Evolutionary conservation across 495 filamentous ascomycete species (phyloP).

Genomic region (Oleoguttula mirabilis): DNA sequence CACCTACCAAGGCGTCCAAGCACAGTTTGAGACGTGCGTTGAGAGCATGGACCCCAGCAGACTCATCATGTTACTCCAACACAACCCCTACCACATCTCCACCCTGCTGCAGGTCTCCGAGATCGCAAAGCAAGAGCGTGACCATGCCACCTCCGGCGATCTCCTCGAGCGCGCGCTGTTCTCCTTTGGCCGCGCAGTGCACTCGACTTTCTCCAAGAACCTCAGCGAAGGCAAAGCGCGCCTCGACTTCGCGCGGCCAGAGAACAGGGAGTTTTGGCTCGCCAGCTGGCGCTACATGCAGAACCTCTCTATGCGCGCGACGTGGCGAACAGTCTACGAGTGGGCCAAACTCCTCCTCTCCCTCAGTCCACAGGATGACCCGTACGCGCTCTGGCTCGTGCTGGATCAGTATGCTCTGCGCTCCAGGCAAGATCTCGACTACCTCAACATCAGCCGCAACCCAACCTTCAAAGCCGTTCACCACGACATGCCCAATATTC

Average conservation of each 20-base stretch:
- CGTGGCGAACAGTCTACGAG: conserved; percentile 82
- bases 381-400: conserved; percentile 64
- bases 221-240: conserved; percentile 69
- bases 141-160: conserved; percentile 73
- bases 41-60: conserved; percentile 69
- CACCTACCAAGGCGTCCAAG: conserved; percentile 67
- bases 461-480: conserved; percentile 37
- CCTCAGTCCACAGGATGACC: conserved; percentile 62
- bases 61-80: conserved; percentile 50
- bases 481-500: conserved; percentile 47
- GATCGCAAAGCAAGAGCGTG: conserved; percentile 78
- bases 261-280: conserved; percentile 88
- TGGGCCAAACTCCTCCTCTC: conserved; percentile 78
- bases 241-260: conserved; percentile 62
- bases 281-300: conserved; percentile 78
- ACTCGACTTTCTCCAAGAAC: conserved; percentile 62
- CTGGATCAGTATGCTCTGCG: conserved; percentile 77
- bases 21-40: conserved; percentile 64
- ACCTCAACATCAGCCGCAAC: conserved; percentile 57
- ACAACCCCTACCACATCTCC: conserved; percentile 82
- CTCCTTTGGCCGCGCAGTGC: conserved; percentile 74
- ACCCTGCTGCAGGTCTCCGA: conserved; percentile 87
- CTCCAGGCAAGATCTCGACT: conserved; percentile 60
- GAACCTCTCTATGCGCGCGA: conserved; percentile 78
- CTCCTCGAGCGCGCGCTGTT: conserved; percentile 86